A percentile compares a stretch with the other conserved stretches of the same genome.
Evolutionary conservation across 1,284 basidiomycete species (phyloP).

Genomic region (Ceratobasidium sp.): DNA sequence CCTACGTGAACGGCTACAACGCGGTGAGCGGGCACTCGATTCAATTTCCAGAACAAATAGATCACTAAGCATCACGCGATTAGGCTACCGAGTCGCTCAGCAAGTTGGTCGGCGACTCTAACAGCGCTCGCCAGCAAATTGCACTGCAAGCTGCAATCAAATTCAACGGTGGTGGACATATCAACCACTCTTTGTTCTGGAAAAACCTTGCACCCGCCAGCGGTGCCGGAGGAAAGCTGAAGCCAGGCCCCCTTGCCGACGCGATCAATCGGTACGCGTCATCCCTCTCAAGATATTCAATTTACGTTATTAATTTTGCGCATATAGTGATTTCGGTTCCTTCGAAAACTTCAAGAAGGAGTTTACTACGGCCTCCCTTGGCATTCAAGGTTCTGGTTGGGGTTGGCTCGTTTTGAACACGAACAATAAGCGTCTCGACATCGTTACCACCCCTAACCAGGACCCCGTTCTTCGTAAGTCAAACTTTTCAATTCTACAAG

Average conservation of each 20-base stretch:
- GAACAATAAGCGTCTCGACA: constrained; percentile 68
- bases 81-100: constrained; percentile 44
- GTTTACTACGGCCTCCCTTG: constrained; percentile 78
- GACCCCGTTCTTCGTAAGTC: constrained; percentile 72
- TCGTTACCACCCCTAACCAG: constrained; percentile 85
- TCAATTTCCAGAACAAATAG: background rate
- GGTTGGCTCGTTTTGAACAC: constrained; percentile 85
- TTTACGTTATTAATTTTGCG: background rate
- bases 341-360: constrained; percentile 71
- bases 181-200: constrained; percentile 95
- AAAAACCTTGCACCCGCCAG: constrained; percentile 77
- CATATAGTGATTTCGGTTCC: constrained; percentile 62
- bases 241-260: constrained; percentile 61
- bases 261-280: constrained; percentile 59
- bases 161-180: constrained; percentile 79
- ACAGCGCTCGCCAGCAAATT: constrained; percentile 72
- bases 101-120: constrained; percentile 52
- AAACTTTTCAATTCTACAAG: background rate
- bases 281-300: constrained; percentile 40
- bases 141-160: constrained; percentile 74
- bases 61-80: background rate
- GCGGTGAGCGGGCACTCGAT: constrained; percentile 50
- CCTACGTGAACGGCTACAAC: constrained; percentile 77
- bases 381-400: constrained; percentile 92
- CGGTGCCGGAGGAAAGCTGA: constrained; percentile 42